These are phyloP conservation scores for Plantago lanceolata DNA, from an alignment of 305 asterid species.

Conservation along the genomic window DNA sequence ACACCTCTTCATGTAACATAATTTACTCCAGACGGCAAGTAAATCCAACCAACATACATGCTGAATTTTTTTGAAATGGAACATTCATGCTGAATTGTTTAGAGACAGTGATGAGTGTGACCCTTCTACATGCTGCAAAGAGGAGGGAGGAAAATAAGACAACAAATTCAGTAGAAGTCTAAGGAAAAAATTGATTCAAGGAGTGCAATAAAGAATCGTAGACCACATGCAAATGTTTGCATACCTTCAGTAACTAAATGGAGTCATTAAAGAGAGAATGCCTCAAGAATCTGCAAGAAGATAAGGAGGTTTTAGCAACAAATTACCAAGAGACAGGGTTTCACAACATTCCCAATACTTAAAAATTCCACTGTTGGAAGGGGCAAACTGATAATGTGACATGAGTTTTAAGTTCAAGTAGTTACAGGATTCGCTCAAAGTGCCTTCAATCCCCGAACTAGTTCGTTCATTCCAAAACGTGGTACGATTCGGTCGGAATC, in stretches of 20 bases:
- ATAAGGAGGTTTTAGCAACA: neutral
- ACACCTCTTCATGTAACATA: conserved; percentile 19
- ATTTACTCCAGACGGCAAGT: conserved; percentile 29
- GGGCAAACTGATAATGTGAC: neutral
- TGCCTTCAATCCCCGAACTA: too few relatives aligned
- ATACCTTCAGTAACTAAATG: conserved; percentile 26
- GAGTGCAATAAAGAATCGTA: neutral
- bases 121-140: conserved; percentile 29
- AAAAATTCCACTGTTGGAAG: neutral
- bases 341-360: neutral
- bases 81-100: conserved; percentile 15
- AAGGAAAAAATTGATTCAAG: neutral
- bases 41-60: conserved; percentile 19
- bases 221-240: neutral
- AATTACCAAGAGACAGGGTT: conserved; percentile 2
- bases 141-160: conserved; percentile 16
- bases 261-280: conserved; percentile 13
- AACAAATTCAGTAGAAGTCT: neutral
- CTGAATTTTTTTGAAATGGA: conserved; percentile 14
- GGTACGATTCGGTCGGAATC: too few relatives aligned
- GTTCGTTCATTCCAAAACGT: too few relatives aligned
- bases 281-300: conserved; percentile 34
- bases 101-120: conserved; percentile 14
- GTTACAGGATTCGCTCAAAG: too few relatives aligned
- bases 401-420: neutral